Evolutionary conservation across 2,329 filamentous ascomycete species (phyloP).

Genomic region (Colletotrichum musicola): DNA sequence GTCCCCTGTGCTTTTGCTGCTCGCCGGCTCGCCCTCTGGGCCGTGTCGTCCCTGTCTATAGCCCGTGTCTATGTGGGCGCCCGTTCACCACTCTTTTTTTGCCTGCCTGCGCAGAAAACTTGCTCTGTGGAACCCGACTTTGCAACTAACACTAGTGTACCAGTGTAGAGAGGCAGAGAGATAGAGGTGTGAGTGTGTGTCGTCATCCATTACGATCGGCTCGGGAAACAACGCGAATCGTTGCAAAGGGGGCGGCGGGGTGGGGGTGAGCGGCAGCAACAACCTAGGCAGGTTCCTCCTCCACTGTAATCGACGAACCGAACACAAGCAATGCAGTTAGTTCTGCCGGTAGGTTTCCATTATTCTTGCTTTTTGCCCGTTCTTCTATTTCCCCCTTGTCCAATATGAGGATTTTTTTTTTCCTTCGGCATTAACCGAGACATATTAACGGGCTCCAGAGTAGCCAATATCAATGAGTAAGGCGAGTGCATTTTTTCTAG

Average conservation of each 20-base stretch:
- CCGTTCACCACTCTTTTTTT: too few species aligned
- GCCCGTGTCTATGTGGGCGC: too few species aligned
- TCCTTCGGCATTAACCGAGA: conserved; percentile 32
- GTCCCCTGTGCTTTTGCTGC: too few species aligned
- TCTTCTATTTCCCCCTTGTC: too few species aligned
- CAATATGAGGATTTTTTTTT: background rate
- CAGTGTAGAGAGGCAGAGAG: too few species aligned
- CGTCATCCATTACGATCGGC: conserved; percentile 37
- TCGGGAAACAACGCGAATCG: conserved; percentile 26
- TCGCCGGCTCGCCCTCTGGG: too few species aligned
- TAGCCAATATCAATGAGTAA: conserved; percentile 28
- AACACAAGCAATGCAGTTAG: too few species aligned
- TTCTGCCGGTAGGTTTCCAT: too few species aligned
- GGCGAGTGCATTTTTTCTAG: conserved; percentile 16
- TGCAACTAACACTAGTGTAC: too few species aligned
- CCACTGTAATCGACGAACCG: too few species aligned
- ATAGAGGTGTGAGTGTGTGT: conserved; percentile 5
- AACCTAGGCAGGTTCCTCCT: background rate
- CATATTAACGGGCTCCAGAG: background rate
- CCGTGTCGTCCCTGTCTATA: background rate
- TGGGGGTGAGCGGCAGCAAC: background rate
- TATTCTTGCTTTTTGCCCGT: too few species aligned
- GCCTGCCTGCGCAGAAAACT: background rate
- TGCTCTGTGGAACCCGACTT: background rate
- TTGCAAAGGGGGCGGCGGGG: conserved; percentile 1